phyloP scores from a whole-genome alignment of 495 filamentous ascomycete species.

The Hyaloscypha finlandica region DNA sequence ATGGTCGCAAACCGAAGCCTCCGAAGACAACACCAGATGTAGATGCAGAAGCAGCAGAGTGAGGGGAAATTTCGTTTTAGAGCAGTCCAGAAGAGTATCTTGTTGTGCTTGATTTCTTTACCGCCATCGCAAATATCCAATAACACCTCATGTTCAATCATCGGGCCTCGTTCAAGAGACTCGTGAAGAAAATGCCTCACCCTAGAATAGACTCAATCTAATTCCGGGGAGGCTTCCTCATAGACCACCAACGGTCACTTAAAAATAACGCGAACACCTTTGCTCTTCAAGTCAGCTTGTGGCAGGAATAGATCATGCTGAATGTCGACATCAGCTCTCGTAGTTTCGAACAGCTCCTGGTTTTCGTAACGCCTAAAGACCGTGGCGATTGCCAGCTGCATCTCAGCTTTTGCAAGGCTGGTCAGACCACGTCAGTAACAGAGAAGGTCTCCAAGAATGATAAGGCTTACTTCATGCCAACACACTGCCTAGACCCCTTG shows the following conservation, averaged over 20 bases:
- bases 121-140: not conserved
- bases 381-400: conserved; percentile 36
- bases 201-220: not conserved
- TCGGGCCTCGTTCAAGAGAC: not conserved
- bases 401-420: conserved; percentile 36
- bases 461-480: conserved; percentile 42
- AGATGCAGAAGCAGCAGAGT: not conserved
- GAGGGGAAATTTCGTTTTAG: not conserved
- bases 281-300: conserved; percentile 3
- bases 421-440: conserved; percentile 23
- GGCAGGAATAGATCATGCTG: conserved; percentile 13
- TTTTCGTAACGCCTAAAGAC: conserved; percentile 42
- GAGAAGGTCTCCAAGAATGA: not conserved
- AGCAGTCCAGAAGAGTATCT: not conserved
- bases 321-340: conserved; percentile 19
- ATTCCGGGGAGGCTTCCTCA: not conserved
- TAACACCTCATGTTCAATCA: not conserved
- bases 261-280: conserved; percentile 18
- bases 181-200: not conserved
- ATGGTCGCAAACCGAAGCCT: not conserved
- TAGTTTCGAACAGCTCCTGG: conserved; percentile 13
- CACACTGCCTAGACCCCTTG: conserved; percentile 47
- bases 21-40: not conserved
- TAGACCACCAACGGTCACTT: not conserved
- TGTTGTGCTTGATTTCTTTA: too few relatives aligned